Evolutionary conservation across 1,284 basidiomycete species (phyloP).

Genomic region (Cutaneotrichosporon sp.): DNA sequence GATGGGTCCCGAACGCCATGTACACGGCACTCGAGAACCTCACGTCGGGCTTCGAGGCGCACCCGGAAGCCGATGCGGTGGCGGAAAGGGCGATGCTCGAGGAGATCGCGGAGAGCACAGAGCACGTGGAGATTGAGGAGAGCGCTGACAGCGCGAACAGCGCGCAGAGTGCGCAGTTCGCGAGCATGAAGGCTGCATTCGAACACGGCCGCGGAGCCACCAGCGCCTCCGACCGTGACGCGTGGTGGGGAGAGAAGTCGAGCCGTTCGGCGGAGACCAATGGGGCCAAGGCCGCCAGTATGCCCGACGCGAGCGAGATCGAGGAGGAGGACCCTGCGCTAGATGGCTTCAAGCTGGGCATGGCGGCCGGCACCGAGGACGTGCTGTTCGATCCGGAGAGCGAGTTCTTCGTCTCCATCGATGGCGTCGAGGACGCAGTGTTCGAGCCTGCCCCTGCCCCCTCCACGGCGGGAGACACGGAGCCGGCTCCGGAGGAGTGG

Average conservation of each 20-base stretch:
- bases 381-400: background rate
- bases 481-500: no score
- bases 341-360: background rate
- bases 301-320: background rate
- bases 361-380: background rate
- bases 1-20: background rate
- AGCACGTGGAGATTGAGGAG: no score
- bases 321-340: background rate
- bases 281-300: no score
- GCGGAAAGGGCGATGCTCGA: background rate
- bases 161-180: no score
- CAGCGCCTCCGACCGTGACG: background rate
- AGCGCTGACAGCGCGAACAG: no score
- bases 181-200: no score
- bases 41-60: background rate
- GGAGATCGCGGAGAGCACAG: no score
- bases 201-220: no score
- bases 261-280: background rate
- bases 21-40: background rate
- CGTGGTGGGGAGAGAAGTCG: background rate
- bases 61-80: background rate
- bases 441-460: no score
- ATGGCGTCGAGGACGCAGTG: background rate
- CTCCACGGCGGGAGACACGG: no score
- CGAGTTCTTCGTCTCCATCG: constrained; percentile 1